Base-by-base conservation (phyloP, 768 basidiomycete species). In the Trametes villosa region DNA sequence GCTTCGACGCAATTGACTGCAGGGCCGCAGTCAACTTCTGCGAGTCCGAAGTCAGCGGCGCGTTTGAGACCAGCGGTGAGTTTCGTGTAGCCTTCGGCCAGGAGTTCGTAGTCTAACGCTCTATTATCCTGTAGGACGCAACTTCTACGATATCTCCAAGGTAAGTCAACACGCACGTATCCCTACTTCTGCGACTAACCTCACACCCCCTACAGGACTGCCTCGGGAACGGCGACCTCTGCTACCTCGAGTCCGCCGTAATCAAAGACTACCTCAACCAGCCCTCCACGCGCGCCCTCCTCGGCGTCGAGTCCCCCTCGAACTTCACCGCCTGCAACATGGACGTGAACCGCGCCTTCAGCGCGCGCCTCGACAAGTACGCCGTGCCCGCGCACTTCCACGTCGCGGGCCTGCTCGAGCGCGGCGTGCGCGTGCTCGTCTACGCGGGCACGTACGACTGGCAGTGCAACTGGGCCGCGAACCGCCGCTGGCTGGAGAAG, bases 401-500 rank as follows among this genome's bases (percentile, higher is more conserved):
- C 68, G 84, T 91, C 60, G 78, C 85, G 0, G 82, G 79, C 0
- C 82, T 94, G 38, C 81, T 94, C 9, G 91, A 94, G 59, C 82
- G 90, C n/a, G 88, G 87, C 0, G 74, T 95, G 20, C 83, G 86
- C 6, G 76, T 91, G 34, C 79, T 94, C 41, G 86, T 89, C 47
- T 91, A 91, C 63, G 86, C 86, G 0, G 89, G 89, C 20, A 87
- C 84, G 44, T 87, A 86, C 63, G 88, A 90, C 67, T 91, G 88
- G 87, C 87, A 87, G 62, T 92, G 89, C 69, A 90, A 91, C 69
- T 89, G 85, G 84, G 74, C 90, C 29, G 86, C 87, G 17, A 94
- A 93, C 73, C 84, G 84, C 67, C 77, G 84, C 41, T 93, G 92
- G 92, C 83, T 87, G 7, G 82, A 90, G 50, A 77, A 81, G 60